Evolutionary conservation across 768 basidiomycete genomes (phyloP).

Genomic region (Kwoniella dejecticola): DNA sequence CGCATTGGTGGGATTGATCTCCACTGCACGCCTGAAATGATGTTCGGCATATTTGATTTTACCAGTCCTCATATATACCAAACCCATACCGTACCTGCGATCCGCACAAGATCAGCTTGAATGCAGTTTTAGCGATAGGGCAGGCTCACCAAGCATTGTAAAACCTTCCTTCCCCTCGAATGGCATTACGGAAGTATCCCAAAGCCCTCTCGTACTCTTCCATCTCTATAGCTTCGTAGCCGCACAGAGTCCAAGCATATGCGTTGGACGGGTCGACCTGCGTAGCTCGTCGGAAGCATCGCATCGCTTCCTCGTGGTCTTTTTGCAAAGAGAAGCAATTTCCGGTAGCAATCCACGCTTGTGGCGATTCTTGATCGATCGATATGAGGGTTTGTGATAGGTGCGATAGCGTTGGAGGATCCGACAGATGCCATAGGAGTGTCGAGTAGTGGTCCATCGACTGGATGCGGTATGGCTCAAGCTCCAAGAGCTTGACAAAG

Average conservation of each 20-base stretch:
- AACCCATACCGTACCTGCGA: slow-evolving; percentile 93
- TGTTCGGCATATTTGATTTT: slow-evolving; percentile 92
- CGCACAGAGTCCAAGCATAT: slow-evolving; percentile 94
- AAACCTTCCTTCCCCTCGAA: slow-evolving; percentile 87
- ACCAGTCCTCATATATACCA: slow-evolving; percentile 91
- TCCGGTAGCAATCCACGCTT: slow-evolving; percentile 95
- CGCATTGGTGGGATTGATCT: slow-evolving; percentile 91
- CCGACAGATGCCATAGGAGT: slow-evolving; percentile 89
- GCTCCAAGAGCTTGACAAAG: slow-evolving; percentile 74
- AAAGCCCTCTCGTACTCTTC: slow-evolving; percentile 92
- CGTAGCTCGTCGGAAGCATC: slow-evolving; percentile 88
- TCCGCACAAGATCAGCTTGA: slow-evolving; percentile 15
- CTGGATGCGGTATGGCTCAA: slow-evolving; percentile 85
- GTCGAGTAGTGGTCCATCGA: slow-evolving; percentile 98
- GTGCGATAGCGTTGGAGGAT: slow-evolving; percentile 80
- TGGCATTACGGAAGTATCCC: slow-evolving; percentile 84
- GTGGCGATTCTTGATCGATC: slow-evolving; percentile 71
- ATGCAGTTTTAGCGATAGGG: background rate
- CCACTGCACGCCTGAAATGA: slow-evolving; percentile 87
- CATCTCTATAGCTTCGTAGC: slow-evolving; percentile 88
- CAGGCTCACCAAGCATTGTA: slow-evolving; percentile 93
- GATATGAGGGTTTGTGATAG: slow-evolving; percentile 88
- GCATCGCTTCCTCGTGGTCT: slow-evolving; percentile 87
- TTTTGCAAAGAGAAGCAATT: slow-evolving; percentile 94
- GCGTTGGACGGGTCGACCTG: slow-evolving; percentile 87